A percentile compares a stretch with the other conserved stretches of the same genome.
Evolutionary conservation across 2,329 filamentous ascomycete species (phyloP).

Genomic region (Arthrobotrys sinensis): DNA sequence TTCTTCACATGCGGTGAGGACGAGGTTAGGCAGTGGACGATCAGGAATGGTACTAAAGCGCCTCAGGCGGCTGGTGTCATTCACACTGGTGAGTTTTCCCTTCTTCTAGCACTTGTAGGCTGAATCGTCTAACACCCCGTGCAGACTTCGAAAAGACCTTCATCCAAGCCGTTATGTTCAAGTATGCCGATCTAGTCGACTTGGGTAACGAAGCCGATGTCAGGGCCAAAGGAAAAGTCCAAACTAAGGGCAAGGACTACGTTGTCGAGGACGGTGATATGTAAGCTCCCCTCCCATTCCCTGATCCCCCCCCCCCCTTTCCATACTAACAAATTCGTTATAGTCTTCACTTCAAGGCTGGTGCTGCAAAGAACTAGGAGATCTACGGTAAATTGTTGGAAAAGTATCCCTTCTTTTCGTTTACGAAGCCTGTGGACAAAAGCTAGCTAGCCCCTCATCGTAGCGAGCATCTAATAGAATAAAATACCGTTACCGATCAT

Average conservation of each 20-base stretch:
- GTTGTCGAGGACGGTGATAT: conserved; percentile 86
- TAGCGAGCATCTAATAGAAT: conserved; percentile 24
- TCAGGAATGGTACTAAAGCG: conserved; percentile 96
- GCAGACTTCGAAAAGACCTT: conserved; percentile 98
- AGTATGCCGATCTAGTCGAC: conserved; percentile 85
- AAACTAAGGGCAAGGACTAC: conserved; percentile 99
- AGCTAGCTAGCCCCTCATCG: neutral
- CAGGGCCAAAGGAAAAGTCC: conserved; percentile 93
- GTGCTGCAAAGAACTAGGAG: conserved; percentile 79
- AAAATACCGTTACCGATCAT: conserved; percentile 3
- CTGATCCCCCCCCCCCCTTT: neutral
- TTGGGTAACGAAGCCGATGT: conserved; percentile 88
- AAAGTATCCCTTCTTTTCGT: conserved; percentile 11
- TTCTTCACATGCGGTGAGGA: conserved; percentile 98
- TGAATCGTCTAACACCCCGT: neutral
- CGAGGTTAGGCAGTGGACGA: conserved; percentile 98
- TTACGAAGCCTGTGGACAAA: neutral
- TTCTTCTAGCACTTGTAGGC: neutral
- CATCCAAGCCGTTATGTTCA: conserved; percentile 96
- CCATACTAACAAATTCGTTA: conserved; percentile 56
- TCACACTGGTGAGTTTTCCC: conserved; percentile 74
- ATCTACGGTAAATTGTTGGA: conserved; percentile 9
- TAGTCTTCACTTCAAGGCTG: conserved; percentile 87
- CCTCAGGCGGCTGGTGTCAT: conserved; percentile 98
- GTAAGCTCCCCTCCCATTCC: conserved; percentile 48